Evolutionary conservation across 768 basidiomycete species (phyloP).

Genomic region (Polyporus arcularius): DNA sequence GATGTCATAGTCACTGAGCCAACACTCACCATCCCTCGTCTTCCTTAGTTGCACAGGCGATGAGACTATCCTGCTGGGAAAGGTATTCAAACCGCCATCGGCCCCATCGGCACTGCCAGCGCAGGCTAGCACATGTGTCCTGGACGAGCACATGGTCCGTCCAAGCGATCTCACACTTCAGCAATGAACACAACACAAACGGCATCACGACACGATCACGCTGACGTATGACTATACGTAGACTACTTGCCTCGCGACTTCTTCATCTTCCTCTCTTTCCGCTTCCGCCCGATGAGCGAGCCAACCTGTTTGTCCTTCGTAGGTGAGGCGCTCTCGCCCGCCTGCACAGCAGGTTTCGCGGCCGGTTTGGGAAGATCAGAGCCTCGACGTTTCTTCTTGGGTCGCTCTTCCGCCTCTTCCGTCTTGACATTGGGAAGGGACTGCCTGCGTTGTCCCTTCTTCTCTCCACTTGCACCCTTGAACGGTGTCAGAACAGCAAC

Average conservation of each 20-base stretch:
- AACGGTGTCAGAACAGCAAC: background rate
- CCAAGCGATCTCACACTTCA: no score
- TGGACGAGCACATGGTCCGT: no score
- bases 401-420: slow-evolving; percentile 36
- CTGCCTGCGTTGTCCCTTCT: slow-evolving; percentile 16
- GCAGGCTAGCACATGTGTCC: no score
- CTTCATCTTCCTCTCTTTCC: slow-evolving; percentile 61
- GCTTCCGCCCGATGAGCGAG: slow-evolving; percentile 77
- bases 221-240: background rate
- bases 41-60: no score
- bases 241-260: slow-evolving; percentile 16
- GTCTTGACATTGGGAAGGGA: slow-evolving; percentile 23
- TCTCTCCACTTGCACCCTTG: slow-evolving; percentile 7
- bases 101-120: no score
- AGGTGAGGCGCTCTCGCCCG: slow-evolving; percentile 18
- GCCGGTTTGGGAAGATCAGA: slow-evolving; percentile 20
- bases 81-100: no score
- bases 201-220: no score
- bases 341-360: slow-evolving; percentile 5
- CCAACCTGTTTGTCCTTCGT: slow-evolving; percentile 51
- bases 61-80: no score
- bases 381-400: slow-evolving; percentile 47
- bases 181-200: no score
- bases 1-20: no score
- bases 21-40: no score